A percentile compares a stretch with the other conserved stretches of the same genome.
Conservation (phyloP, 139 green algal genomes). For the Haematococcus sp. region DNA sequence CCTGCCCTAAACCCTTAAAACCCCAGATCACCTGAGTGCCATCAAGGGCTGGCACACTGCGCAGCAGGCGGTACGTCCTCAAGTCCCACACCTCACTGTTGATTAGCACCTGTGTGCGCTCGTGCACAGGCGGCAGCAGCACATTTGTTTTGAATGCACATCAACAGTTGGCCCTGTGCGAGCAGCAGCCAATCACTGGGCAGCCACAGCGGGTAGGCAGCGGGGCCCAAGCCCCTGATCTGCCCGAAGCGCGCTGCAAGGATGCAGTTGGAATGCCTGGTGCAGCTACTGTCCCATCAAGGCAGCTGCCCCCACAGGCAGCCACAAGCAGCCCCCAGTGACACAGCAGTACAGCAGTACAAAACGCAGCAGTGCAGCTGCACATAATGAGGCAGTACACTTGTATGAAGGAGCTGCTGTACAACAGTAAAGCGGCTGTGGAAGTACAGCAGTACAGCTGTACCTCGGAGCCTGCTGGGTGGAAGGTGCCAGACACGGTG, state of each 20-base stretch:
- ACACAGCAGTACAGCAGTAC: slow-evolving; percentile 1
- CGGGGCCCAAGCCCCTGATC: no score
- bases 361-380: background rate
- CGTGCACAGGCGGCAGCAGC: slow-evolving; percentile 71
- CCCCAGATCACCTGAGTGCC: slow-evolving; percentile 19
- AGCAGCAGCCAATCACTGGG: background rate
- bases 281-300: no score
- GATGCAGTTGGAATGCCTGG: no score
- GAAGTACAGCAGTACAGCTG: background rate
- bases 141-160: no score
- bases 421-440: no score
- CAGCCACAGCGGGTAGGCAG: background rate
- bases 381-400: no score
- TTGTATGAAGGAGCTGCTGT: no score
- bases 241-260: no score
- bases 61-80: slow-evolving; percentile 58
- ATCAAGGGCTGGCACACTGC: slow-evolving; percentile 64
- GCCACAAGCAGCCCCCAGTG: no score
- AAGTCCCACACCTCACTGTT: slow-evolving; percentile 82
- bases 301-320: no score
- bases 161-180: background rate
- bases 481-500: slow-evolving; percentile 23
- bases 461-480: slow-evolving; percentile 38
- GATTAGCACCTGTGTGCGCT: slow-evolving; percentile 68
- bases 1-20: no score